A percentile compares a stretch with the other conserved stretches of the same genome.
phyloP scores from a whole-genome alignment of 768 basidiomycete species.

The Rhizopogon vesiculosus region DNA sequence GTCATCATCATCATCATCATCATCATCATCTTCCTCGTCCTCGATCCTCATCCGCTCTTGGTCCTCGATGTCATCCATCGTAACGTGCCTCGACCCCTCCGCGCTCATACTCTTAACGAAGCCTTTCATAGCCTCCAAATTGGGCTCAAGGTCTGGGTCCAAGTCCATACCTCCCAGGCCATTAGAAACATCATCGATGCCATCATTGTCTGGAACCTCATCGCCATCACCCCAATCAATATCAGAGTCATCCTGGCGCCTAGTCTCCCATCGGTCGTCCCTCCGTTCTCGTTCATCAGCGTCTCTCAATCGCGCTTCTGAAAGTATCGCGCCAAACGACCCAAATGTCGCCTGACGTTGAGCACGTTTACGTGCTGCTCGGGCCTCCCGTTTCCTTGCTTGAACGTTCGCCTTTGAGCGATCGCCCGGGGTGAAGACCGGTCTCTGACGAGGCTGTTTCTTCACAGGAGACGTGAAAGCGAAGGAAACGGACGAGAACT shows the following conservation, averaged over 20 bases:
- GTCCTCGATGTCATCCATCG: conserved; percentile 68
- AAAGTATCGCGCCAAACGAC: conserved; percentile 48
- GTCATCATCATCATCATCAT: conserved; percentile 21
- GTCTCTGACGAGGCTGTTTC: conserved; percentile 24
- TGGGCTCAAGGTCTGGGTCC: conserved; percentile 50
- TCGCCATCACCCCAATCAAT: conserved; percentile 58
- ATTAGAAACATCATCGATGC: conserved; percentile 23
- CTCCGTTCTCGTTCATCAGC: conserved; percentile 22
- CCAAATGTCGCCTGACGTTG: conserved; percentile 33
- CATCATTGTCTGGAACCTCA: conserved; percentile 20
- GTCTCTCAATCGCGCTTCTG: conserved; percentile 46
- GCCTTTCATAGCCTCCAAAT: conserved; percentile 43
- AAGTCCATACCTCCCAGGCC: conserved; percentile 55
- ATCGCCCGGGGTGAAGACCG: conserved; percentile 22
- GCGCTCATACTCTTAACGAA: conserved; percentile 51
- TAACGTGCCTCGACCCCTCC: conserved; percentile 42
- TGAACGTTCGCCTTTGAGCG: conserved; percentile 20
- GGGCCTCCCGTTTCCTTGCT: conserved; percentile 15
- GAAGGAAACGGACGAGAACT: conserved; percentile 22
- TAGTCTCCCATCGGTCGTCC: conserved; percentile 41
- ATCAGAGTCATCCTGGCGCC: conserved; percentile 62
- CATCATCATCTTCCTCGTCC: conserved; percentile 46
- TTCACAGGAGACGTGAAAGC: conserved; percentile 7
- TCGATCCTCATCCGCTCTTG: conserved; percentile 42
- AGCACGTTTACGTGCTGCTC: conserved; percentile 14